Conservation (phyloP, 2,329 filamentous ascomycete species). For the Neofusicoccum kwambonambiense region DNA sequence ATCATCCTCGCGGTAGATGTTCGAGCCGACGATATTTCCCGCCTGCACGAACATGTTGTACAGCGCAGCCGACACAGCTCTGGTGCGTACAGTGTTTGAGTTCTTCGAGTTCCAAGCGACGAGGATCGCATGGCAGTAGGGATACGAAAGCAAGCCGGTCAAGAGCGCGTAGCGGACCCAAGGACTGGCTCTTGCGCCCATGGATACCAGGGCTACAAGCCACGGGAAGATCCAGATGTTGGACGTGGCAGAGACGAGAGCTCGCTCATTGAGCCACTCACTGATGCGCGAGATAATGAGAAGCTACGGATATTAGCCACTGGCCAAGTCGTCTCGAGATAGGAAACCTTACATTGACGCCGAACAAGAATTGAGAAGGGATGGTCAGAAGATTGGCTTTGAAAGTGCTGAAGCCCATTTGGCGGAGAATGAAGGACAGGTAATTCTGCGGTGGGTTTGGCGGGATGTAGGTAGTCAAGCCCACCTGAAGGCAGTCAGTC, state of each 20-base stretch:
- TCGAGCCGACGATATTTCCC: conserved; percentile 44
- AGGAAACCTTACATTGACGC: conserved; percentile 26
- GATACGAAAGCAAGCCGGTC: conserved; percentile 47
- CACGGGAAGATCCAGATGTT: conserved; percentile 55
- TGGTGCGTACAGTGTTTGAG: conserved; percentile 50
- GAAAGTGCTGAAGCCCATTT: conserved; percentile 39
- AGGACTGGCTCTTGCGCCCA: conserved; percentile 36
- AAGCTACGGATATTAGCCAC: conserved; percentile 29
- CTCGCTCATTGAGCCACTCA: conserved; percentile 46
- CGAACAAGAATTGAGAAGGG: conserved; percentile 40
- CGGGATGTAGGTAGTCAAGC: conserved; percentile 42
- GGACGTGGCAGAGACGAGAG: conserved; percentile 46
- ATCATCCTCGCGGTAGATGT: conserved; percentile 59
- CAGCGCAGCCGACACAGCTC: conserved; percentile 49
- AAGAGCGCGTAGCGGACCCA: conserved; percentile 46
- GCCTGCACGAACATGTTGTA: conserved; percentile 53
- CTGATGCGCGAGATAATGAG: conserved; percentile 49
- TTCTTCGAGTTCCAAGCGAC: conserved; percentile 51
- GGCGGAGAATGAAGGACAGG: conserved; percentile 46
- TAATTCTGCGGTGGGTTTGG: conserved; percentile 46
- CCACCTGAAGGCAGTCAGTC: conserved; percentile 21
- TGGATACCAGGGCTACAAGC: conserved; percentile 45
- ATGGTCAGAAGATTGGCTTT: conserved; percentile 27
- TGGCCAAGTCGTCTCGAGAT: no score
- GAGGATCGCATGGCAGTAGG: conserved; percentile 51